These are phyloP conservation scores for Gaultheria prostrata DNA, from an alignment of 148 eudicot genomes.

Conservation along the genomic window DNA sequence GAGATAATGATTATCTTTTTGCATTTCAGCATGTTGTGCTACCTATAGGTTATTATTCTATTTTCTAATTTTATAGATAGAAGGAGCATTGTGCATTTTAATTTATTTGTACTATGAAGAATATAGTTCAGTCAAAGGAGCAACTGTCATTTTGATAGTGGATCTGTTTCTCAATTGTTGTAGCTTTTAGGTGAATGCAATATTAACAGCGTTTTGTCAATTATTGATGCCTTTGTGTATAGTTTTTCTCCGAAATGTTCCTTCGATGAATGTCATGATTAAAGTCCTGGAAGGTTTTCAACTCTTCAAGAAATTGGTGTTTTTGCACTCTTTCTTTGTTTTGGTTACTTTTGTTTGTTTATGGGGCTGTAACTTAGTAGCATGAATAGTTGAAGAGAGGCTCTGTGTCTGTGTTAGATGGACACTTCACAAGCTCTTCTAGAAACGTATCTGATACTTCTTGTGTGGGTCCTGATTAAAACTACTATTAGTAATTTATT, in stretches of 20 bases:
- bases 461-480: neutral
- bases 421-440: neutral
- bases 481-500: neutral
- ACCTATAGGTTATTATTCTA: slow-evolving; percentile 68
- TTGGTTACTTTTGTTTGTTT: slow-evolving; percentile 8
- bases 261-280: neutral
- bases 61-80: neutral
- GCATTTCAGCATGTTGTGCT: slow-evolving; percentile 82
- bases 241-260: neutral
- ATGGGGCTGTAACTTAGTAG: neutral
- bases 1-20: slow-evolving; percentile 87
- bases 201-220: neutral
- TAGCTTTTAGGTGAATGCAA: neutral
- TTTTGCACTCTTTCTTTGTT: neutral
- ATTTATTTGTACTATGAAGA: slow-evolving; percentile 9
- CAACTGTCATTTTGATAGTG: neutral
- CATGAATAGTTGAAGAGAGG: neutral
- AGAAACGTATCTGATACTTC: neutral
- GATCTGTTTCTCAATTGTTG: neutral
- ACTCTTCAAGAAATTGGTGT: neutral
- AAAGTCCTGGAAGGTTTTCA: neutral
- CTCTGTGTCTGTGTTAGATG: neutral
- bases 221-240: neutral
- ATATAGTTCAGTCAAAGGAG: neutral
- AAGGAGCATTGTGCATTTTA: neutral